phyloP scores from a whole-genome alignment of 345 rosid species.

The Euphorbia tirucalli region DNA sequence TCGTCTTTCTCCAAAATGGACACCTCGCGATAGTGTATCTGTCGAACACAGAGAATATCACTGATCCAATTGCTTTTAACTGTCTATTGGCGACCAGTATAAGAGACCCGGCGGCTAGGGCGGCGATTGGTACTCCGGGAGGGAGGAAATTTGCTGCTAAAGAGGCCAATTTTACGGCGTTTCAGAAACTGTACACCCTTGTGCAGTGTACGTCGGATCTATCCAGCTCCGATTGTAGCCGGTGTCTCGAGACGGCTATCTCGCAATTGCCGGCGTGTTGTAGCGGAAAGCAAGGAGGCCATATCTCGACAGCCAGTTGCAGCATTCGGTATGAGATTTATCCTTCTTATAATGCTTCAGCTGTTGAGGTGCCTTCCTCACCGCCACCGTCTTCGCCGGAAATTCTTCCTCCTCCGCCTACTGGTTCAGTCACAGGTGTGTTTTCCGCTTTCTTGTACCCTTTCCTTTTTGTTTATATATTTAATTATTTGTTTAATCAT shows the following conservation, averaged over 20 bases:
- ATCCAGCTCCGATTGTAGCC: slow-evolving; percentile 23
- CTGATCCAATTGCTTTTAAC: slow-evolving; percentile 18
- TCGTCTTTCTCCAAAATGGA: slow-evolving; percentile 1
- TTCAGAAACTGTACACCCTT: slow-evolving; percentile 33
- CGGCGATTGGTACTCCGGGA: slow-evolving; percentile 19
- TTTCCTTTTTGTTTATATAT: too few relatives aligned
- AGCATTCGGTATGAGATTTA: slow-evolving; percentile 38
- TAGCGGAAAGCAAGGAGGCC: slow-evolving; percentile 28
- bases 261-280: slow-evolving; percentile 28
- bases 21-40: accelerated
- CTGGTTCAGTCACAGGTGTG: slow-evolving; percentile 1
- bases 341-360: slow-evolving; percentile 22
- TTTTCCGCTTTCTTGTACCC: too few relatives aligned
- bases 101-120: slow-evolving; percentile 13
- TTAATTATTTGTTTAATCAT: too few relatives aligned
- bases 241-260: slow-evolving; percentile 33
- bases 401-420: background rate
- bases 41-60: background rate
- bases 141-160: slow-evolving; percentile 34
- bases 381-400: background rate
- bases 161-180: slow-evolving; percentile 17
- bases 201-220: slow-evolving; percentile 57
- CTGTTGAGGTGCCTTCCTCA: background rate
- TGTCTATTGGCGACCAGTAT: slow-evolving; percentile 1
- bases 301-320: slow-evolving; percentile 42